Evolutionary conservation across 768 basidiomycete genomes (phyloP), one percentile per base, ranked within the genome.

Genomic region (Tylopilus sp.): DNA sequence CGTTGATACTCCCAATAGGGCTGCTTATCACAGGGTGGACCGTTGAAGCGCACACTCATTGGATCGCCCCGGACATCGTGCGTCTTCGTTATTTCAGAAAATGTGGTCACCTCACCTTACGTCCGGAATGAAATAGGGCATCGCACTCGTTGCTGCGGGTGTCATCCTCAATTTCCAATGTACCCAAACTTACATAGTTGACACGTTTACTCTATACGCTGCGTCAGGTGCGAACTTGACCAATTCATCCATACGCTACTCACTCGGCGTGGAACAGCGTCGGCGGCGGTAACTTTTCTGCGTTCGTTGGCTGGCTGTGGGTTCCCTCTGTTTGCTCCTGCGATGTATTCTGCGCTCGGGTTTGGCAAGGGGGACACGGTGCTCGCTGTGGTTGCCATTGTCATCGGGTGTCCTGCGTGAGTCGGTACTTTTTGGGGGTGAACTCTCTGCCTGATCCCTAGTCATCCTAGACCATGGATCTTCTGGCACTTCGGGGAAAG

Each of bases 281-380:
- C 91, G 8, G 86, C 86, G 0, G 85, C 86, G 0, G 80, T 81
- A 19, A 71, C 83, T 0, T 85, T 68, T 63, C 63, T 89, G 12
- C 81, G 89, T 22, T 82, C 84, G 0, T 50, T 88, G 1, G 79
- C 81, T 1, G 89, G 89, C 1, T 89, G 88, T 48, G 82, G 78
- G 1, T 89, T 92, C 63, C 89, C 89, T 4, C 70, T 91, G n/a
- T 91, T 91, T 58, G 85, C 83, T 4, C 82, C 85, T n/a, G 72
- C 77, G 33, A 86, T 90, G 81, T 89, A 80, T 67, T 65, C 72
- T 1, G 70, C 72, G 14, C 71, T 90, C 1, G 89, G 87, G 4
- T 86, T 84, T 52, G 89, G 87, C 0, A 85, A 83, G 54, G 86
- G 85, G 10, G 70, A 83, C 55, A 85, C 86, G 0, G 73, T 90